phyloP scores from a whole-genome alignment of 306 rosid genomes.

The Quercus suber region DNA sequence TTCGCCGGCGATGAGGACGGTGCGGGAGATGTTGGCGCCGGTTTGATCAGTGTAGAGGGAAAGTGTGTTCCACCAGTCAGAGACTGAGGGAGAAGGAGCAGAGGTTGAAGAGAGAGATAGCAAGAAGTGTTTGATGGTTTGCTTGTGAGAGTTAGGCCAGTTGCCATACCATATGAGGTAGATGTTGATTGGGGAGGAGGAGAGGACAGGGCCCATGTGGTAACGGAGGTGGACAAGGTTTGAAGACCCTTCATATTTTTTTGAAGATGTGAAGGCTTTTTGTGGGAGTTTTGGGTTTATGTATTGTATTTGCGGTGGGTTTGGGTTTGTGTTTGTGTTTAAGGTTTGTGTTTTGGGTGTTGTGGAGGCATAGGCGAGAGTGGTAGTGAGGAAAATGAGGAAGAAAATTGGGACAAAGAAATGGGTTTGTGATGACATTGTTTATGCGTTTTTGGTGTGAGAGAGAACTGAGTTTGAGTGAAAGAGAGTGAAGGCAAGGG shows the following conservation, averaged over 20 bases:
- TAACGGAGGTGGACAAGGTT: constrained; percentile 68
- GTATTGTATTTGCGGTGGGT: constrained; percentile 14
- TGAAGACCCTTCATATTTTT: constrained; percentile 79
- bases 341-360: constrained; percentile 27
- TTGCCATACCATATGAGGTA: constrained; percentile 91
- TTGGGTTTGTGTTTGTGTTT: constrained; percentile 14
- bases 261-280: constrained; percentile 50
- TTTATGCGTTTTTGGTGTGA: neutral
- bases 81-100: constrained; percentile 62
- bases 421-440: neutral
- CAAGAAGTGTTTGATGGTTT: constrained; percentile 65
- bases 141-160: constrained; percentile 54
- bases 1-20: constrained; percentile 66
- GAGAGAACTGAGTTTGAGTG: neutral
- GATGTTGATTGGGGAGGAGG: constrained; percentile 69
- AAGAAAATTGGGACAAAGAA: neutral
- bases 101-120: constrained; percentile 51
- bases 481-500: neutral
- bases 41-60: constrained; percentile 90
- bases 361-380: neutral
- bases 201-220: constrained; percentile 95
- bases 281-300: constrained; percentile 70
- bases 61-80: constrained; percentile 85
- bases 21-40: constrained; percentile 74
- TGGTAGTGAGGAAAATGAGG: neutral